Evolutionary conservation across 2,329 filamentous ascomycete genomes (phyloP).

Genomic region (Diaporthe sp.): DNA sequence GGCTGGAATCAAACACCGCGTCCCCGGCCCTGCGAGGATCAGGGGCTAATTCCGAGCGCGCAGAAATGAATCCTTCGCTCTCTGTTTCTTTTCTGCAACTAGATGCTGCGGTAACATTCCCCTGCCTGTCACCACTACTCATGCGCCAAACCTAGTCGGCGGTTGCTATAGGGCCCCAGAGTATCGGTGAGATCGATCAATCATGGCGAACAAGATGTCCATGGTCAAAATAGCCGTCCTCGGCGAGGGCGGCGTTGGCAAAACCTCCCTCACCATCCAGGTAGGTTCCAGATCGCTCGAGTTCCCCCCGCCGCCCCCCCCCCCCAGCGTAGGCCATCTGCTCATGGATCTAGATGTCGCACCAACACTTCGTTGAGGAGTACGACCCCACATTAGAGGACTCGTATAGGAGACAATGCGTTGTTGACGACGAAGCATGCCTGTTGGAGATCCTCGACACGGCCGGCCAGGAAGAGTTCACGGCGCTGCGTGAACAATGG

Average conservation of each 20-base stretch:
- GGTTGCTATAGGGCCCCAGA: conserved; percentile 16
- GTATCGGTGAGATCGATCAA: conserved; percentile 19
- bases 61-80: conserved; percentile 24
- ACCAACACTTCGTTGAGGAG: conserved; percentile 33
- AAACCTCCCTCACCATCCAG: conserved; percentile 34
- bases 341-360: conserved; percentile 30
- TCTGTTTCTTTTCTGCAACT: conserved; percentile 26
- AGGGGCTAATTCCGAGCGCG: conserved; percentile 28
- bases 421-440: conserved; percentile 31
- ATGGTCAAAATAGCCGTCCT: conserved; percentile 33
- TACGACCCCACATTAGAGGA: conserved; percentile 36
- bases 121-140: conserved; percentile 23
- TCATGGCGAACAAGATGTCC: conserved; percentile 32
- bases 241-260: conserved; percentile 35
- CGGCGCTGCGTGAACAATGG: conserved; percentile 34
- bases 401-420: conserved; percentile 34
- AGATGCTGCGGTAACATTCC: conserved; percentile 28
- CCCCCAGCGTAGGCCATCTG: not conserved
- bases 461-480: conserved; percentile 35
- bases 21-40: conserved; percentile 30
- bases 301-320: not conserved
- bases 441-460: conserved; percentile 35
- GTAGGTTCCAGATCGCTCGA: conserved; percentile 17
- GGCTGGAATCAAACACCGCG: conserved; percentile 21
- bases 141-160: conserved; percentile 10